Conservation (phyloP, 805 yeast genomes). For the Monosporozyma aerobia region DNA sequence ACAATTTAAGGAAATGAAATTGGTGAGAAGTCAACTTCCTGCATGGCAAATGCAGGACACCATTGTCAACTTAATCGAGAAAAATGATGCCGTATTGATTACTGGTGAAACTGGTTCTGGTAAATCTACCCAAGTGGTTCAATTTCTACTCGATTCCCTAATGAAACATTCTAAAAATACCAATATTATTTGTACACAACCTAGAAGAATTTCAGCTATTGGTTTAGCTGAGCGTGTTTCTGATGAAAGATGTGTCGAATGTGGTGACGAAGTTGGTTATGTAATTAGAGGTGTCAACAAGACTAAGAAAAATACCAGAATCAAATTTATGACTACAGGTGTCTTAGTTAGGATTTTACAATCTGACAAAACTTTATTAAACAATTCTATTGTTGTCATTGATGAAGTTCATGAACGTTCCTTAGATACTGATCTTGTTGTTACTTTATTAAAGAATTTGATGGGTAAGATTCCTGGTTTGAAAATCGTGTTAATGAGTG, state of each 20-base stretch:
- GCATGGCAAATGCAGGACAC: slow-evolving; percentile 68
- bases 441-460: slow-evolving; percentile 64
- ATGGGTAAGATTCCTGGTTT: slow-evolving; percentile 39
- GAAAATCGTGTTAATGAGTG: slow-evolving; percentile 81
- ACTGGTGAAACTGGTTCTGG: slow-evolving; percentile 99
- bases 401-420: slow-evolving; percentile 98
- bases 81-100: slow-evolving; percentile 58
- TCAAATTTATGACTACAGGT: slow-evolving; percentile 90
- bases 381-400: slow-evolving; percentile 57
- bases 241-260: slow-evolving; percentile 51
- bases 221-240: slow-evolving; percentile 91
- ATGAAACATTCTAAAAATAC: slow-evolving; percentile 37
- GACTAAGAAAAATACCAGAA: slow-evolving; percentile 48
- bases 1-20: slow-evolving; percentile 35
- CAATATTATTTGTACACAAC: slow-evolving; percentile 81
- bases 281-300: slow-evolving; percentile 84
- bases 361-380: slow-evolving; percentile 35
- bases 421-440: slow-evolving; percentile 75
- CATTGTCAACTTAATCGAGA: slow-evolving; percentile 46
- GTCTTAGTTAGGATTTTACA: slow-evolving; percentile 81
- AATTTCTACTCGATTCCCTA: slow-evolving; percentile 69
- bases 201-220: slow-evolving; percentile 90
- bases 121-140: slow-evolving; percentile 90
- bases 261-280: slow-evolving; percentile 70
- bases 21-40: slow-evolving; percentile 53